A percentile compares a stretch with the other conserved stretches of the same genome.
phyloP scores from a whole-genome alignment of 192 early-diverging fungal genomes.

The Podila clonocystis region DNA sequence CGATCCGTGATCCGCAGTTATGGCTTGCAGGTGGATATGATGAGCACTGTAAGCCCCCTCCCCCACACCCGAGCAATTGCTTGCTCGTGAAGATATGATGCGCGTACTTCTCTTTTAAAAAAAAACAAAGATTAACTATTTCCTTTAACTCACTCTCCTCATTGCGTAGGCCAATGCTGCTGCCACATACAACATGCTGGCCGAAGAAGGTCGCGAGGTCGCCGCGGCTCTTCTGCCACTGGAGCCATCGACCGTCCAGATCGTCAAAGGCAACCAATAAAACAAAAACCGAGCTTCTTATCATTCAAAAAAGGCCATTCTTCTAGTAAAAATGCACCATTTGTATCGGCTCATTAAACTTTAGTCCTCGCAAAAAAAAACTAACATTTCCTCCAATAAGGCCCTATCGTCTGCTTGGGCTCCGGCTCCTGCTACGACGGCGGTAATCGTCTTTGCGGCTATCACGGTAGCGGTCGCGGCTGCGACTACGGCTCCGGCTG shows the following conservation, averaged over 20 bases:
- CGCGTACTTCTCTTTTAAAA: too few relatives aligned
- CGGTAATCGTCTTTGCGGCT: conserved; percentile 34
- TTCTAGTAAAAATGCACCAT: neutral
- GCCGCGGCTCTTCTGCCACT: conserved; percentile 65
- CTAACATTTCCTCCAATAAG: too few relatives aligned
- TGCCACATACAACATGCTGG: conserved; percentile 65
- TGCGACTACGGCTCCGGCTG: conserved; percentile 27
- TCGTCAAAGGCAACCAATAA: conserved; percentile 6
- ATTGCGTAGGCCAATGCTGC: conserved; percentile 63
- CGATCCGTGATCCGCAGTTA: conserved; percentile 57
- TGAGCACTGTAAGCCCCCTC: conserved; percentile 65
- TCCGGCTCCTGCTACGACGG: conserved; percentile 39
- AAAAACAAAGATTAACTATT: neutral
- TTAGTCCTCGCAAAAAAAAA: neutral
- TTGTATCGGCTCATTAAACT: too few relatives aligned
- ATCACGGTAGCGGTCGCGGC: conserved; percentile 34
- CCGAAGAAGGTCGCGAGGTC: conserved; percentile 67
- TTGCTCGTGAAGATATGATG: neutral
- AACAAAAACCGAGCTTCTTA: neutral
- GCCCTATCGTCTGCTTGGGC: conserved; percentile 27
- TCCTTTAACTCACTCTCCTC: neutral
- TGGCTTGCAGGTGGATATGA: conserved; percentile 66
- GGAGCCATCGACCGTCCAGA: conserved; percentile 45
- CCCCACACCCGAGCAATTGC: too few relatives aligned
- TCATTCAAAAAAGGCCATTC: too few relatives aligned